Base-by-base conservation (phyloP, 495 filamentous ascomycete species). In the Talaromyces ruber region DNA sequence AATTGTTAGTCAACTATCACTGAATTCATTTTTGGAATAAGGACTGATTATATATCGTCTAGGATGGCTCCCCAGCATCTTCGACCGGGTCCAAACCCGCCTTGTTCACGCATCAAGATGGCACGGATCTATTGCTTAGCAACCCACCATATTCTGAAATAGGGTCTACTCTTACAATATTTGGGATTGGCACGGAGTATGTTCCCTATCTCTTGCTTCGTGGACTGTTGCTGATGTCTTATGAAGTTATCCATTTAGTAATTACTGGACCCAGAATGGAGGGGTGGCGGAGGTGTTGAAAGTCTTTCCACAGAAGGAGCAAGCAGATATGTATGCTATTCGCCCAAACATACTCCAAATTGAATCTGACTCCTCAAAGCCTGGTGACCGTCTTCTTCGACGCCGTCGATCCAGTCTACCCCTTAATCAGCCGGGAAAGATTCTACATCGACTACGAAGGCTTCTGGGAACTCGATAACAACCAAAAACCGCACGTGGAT, bases 221-320 rank as follows among this genome's bases (percentile, higher is more conserved):
- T 59, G 22, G 57, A 67, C 61, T 63, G 24, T 66, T 64, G 34
- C 66, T 65, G 63, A 65, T 78, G 85, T 57, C 81, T 82, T 18
- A n/a, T 79, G 80, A 5, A 84, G 86, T 70, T 84, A 89, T 59
- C 84, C 84, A 2, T 89, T 88, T 65, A 82, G 84, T 64, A 91
- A 91, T 68, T 91, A 91, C 70, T 91, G 88, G 88, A 90, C 88
- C 6, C 87, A 83, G 65, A 79, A 83, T 55, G 88, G 88, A 25
- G 88, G 88, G 1, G 72, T 91, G 22, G 76, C 85, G 9, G 88
- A 91, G 68, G 88, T 90, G 4, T 81, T 90, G 47, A 81, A 79
- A 6, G 85, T 90, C 9, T 74, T 91, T 14, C 88, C 88, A 0
- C 83, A 82, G 55, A 89, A 88, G 70, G 67, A 85, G 6, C 87